Evolutionary conservation across 2,329 filamentous ascomycete species (phyloP).

Genomic region (Xylaria sp.): DNA sequence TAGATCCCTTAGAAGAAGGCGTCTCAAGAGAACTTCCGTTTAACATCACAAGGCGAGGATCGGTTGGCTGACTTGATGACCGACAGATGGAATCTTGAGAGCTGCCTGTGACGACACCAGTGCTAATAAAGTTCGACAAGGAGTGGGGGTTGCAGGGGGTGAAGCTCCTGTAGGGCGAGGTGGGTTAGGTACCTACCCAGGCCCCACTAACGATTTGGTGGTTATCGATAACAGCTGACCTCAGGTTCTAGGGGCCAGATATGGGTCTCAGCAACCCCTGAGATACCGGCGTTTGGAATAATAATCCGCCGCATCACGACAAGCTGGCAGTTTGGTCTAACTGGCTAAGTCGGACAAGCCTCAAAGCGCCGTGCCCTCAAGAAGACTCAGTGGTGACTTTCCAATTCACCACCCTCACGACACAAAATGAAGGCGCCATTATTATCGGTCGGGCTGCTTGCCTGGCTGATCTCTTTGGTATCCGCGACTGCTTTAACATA

Average conservation of each 20-base stretch:
- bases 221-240: conserved; percentile 20
- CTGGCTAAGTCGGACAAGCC: conserved; percentile 9
- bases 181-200: background rate
- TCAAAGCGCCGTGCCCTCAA: conserved; percentile 33
- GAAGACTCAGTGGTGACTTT: conserved; percentile 37
- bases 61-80: background rate
- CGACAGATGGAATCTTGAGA: background rate
- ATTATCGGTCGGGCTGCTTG: conserved; percentile 74
- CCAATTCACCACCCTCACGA: conserved; percentile 41
- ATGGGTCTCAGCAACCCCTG: conserved; percentile 7
- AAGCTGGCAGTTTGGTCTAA: conserved; percentile 31
- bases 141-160: background rate
- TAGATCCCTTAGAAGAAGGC: background rate
- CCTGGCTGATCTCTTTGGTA: conserved; percentile 75
- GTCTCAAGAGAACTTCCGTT: background rate
- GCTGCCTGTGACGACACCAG: conserved; percentile 34
- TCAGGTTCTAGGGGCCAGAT: background rate
- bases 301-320: conserved; percentile 36
- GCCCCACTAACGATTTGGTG: background rate
- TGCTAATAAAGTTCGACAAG: conserved; percentile 18
- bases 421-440: conserved; percentile 72
- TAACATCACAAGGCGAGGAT: conserved; percentile 20
- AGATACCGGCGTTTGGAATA: conserved; percentile 27
- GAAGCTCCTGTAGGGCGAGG: background rate
- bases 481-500: conserved; percentile 94